Conservation (phyloP, 331 rosid species). For the Acacia pycnantha region DNA sequence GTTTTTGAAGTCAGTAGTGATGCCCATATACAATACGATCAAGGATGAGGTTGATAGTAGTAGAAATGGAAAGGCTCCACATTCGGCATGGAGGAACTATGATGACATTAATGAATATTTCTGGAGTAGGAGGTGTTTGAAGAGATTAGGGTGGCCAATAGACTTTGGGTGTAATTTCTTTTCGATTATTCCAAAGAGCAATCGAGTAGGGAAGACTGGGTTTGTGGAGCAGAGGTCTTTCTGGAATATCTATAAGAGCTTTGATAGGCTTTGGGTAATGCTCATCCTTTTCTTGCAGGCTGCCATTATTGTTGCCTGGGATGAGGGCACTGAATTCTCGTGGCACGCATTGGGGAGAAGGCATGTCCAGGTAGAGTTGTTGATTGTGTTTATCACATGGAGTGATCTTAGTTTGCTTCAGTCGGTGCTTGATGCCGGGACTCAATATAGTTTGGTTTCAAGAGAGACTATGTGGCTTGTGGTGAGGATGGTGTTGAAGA, state of each 20-base stretch:
- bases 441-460: conserved; percentile 91
- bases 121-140: conserved; percentile 89
- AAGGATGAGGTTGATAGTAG: conserved; percentile 71
- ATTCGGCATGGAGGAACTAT: conserved; percentile 94
- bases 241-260: conserved; percentile 88
- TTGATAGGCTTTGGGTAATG: conserved; percentile 90
- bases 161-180: conserved; percentile 54
- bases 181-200: conserved; percentile 53
- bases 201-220: conserved; percentile 90
- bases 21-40: conserved; percentile 70
- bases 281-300: conserved; percentile 80
- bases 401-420: conserved; percentile 70
- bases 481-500: conserved; percentile 82
- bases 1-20: conserved; percentile 67
- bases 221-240: conserved; percentile 96
- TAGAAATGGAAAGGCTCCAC: conserved; percentile 81
- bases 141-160: conserved; percentile 67
- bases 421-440: conserved; percentile 90
- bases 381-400: conserved; percentile 89
- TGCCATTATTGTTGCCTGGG: conserved; percentile 73
- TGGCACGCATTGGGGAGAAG: conserved; percentile 63
- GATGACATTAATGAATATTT: conserved; percentile 93
- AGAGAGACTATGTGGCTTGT: conserved; percentile 75
- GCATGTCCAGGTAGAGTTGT: conserved; percentile 61
- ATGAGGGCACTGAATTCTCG: conserved; percentile 46